These are phyloP conservation scores for Trichoderma sp. DNA, from an alignment of 2,329 filamentous ascomycete species.

Conservation along the genomic window DNA sequence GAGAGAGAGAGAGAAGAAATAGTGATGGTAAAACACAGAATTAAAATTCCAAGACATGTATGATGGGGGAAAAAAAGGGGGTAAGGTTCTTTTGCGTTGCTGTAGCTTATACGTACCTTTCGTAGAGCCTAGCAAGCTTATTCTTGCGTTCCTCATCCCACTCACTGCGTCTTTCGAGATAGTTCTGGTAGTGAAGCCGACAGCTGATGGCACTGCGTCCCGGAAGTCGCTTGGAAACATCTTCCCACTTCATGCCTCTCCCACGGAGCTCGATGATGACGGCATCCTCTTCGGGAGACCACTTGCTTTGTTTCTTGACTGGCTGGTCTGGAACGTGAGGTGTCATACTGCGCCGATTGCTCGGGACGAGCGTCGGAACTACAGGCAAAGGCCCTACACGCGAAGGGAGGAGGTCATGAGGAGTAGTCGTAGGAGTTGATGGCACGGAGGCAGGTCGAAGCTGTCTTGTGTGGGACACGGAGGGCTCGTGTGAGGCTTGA, in stretches of 20 bases:
- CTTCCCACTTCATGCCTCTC: conserved; percentile 97
- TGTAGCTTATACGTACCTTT: conserved; percentile 66
- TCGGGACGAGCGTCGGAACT: conserved; percentile 38
- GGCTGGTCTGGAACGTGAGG: conserved; percentile 64
- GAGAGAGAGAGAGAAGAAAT: neutral
- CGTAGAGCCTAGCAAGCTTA: conserved; percentile 90
- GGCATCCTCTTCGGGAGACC: conserved; percentile 91
- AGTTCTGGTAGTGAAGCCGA: conserved; percentile 94
- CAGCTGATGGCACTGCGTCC: conserved; percentile 93
- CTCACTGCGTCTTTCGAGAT: conserved; percentile 86
- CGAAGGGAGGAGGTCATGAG: conserved; percentile 32
- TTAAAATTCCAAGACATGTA: neutral
- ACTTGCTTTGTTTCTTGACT: conserved; percentile 94
- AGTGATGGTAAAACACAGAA: neutral
- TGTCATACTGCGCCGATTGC: conserved; percentile 39
- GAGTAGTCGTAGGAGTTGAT: conserved; percentile 25
- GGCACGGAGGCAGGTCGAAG: conserved; percentile 33
- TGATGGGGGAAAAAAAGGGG: neutral
- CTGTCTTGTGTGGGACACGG: conserved; percentile 46
- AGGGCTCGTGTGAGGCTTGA: conserved; percentile 72
- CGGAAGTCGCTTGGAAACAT: conserved; percentile 88
- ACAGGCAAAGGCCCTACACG: conserved; percentile 34
- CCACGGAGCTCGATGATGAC: conserved; percentile 89
- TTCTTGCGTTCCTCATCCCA: conserved; percentile 99
- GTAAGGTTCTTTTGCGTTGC: neutral